Conservation (phyloP, 2,329 filamentous ascomycete genomes). For the Colletotrichum sp. region DNA sequence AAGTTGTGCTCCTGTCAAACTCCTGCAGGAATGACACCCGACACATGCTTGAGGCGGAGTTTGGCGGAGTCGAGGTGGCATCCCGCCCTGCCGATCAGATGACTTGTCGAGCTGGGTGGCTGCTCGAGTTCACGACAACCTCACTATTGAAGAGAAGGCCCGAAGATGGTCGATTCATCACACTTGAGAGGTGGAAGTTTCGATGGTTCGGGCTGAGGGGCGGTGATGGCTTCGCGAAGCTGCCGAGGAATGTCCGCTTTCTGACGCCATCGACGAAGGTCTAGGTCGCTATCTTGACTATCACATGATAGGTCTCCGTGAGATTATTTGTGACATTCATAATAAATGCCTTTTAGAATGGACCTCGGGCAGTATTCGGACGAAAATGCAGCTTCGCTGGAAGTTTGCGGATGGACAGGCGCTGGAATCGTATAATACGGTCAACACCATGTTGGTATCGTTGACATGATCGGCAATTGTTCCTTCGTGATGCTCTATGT, state of each 20-base stretch:
- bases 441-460: accelerated
- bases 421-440: neutral
- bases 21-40: neutral
- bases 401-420: accelerated
- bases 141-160: neutral
- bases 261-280: neutral
- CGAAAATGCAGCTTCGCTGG: neutral
- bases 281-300: neutral
- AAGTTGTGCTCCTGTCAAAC: neutral
- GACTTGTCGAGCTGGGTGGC: neutral
- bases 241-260: neutral
- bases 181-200: too few relatives aligned
- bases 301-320: neutral
- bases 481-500: neutral
- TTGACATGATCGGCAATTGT: neutral
- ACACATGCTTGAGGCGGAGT: neutral
- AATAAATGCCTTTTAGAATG: accelerated
- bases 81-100: slow-evolving; percentile 3
- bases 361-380: neutral
- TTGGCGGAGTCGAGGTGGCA: slow-evolving; percentile 10
- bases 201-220: neutral
- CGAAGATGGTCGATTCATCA: neutral
- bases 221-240: neutral
- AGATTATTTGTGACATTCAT: accelerated
- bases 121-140: neutral